Percentiles rank a stretch among this genome's conserved stretches.
phyloP scores from a whole-genome alignment of 2,329 filamentous ascomycete genomes.

The Nannizziopsis arthrosporioides region DNA sequence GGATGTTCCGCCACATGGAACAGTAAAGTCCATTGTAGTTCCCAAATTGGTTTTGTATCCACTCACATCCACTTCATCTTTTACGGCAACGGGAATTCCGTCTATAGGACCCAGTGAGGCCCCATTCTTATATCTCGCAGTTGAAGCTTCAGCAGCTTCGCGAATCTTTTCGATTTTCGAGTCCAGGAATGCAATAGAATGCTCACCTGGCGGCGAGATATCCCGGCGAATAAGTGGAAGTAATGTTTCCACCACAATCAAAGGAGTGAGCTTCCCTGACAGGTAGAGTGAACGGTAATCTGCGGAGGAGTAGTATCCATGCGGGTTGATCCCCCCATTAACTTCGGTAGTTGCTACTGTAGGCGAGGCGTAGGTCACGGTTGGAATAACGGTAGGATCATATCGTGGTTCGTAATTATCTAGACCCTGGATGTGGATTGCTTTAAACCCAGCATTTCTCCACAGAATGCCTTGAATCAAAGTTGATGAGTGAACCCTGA shows the following conservation, averaged over 20 bases:
- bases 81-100: conserved; percentile 70
- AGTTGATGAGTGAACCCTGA: conserved; percentile 47
- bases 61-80: conserved; percentile 64
- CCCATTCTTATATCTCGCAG: conserved; percentile 57
- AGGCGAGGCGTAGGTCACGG: conserved; percentile 18
- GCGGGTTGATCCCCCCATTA: conserved; percentile 26
- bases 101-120: conserved; percentile 59
- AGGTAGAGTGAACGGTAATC: conserved; percentile 70
- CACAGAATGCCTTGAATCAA: conserved; percentile 56
- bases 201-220: conserved; percentile 43
- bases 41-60: conserved; percentile 59
- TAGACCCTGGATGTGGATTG: conserved; percentile 46
- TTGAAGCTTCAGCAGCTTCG: conserved; percentile 60
- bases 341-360: conserved; percentile 16
- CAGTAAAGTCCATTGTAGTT: conserved; percentile 47
- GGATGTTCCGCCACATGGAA: conserved; percentile 43
- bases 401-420: conserved; percentile 43
- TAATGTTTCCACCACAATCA: conserved; percentile 58
- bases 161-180: conserved; percentile 51
- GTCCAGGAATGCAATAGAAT: conserved; percentile 63
- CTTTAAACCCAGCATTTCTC: conserved; percentile 56
- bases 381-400: conserved; percentile 47
- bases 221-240: conserved; percentile 58
- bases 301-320: conserved; percentile 53
- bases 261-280: conserved; percentile 57